Base-by-base conservation (phyloP, 305 asterid genomes). In the Fraxinus albicans region DNA sequence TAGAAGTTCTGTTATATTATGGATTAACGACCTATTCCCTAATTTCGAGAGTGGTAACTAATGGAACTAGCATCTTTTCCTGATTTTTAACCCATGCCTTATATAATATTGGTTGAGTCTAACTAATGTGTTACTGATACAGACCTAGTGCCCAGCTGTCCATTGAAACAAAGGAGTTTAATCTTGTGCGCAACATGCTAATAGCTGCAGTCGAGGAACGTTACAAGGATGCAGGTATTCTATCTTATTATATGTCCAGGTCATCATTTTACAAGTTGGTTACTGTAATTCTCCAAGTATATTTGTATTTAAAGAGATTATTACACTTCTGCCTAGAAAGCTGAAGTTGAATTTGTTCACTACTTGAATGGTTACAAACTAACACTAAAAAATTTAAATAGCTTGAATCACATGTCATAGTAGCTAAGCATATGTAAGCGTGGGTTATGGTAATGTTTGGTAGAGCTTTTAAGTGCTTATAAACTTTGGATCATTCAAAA, bases 191-290 rank as follows among this genome's bases (percentile, higher is more conserved):
- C 4, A 94, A 96, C 91, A 96, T 96, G 99, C 88, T 92, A 60
- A 88, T 92, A 80, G 99, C 99, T 80, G 98, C 95, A 17, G 94
- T 92, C 27, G 99, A 96, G 83, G 99, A 94, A 86, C 99, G 99
- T 77, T 96, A 96, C 85, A 85, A 76, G 65, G 99, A 96, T 88
- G 99, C 99, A 88, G 99, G 99, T 96, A 86, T 0, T 12, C 77
- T 80, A 21, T 63, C 73, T 63, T 2, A 23, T 7, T 63, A 8
- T 25, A 36, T 17, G 35, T 35, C 4, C 4, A 21, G 13, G 36
- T 6, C 33, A 76, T 47, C 63, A 4, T 53, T 53, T 53, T 53
- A 53, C 63, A 15, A 17, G 63, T 53, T 2, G 23, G 63, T 53
- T 0, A 53, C 63, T 53, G 23, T 53, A 4, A 4, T 53, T 53